Evolutionary conservation across 306 rosid species (phyloP), one percentile per base, ranked within the genome.

Genomic region (Purshia tridentata): DNA sequence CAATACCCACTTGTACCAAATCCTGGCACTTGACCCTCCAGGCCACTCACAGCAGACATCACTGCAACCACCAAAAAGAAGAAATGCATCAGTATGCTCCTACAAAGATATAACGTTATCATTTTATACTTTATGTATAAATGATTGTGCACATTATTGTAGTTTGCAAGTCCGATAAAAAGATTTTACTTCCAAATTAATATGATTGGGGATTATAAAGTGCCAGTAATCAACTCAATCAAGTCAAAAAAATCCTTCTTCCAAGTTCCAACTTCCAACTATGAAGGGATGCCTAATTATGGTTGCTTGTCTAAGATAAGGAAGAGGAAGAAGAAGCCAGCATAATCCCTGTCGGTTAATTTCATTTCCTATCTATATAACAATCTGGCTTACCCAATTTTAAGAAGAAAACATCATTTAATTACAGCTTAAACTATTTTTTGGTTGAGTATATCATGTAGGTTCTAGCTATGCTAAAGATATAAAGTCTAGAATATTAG

Each of bases 41-140:
- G 81, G 65, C 99, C 99, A 77, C 97, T 94, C 70, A 91, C 88
- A 62, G 99, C 95, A 69, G 99, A 89, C 89, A 86, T 84, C 88
- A 94, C 99, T 91, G 91, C 67, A 80, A 73, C 56, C 74, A 23
- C n/a, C 29, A 54, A 78, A 80, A 80, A 77, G 80, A 78, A 55
- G 45, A 37, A 41, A 18, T 8, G 16, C 63, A 65, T 60, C 47
- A 81, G 52, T 41, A 47, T 4, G 67, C 18, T 8, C 8, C 23
- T 59, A 18, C 12, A 29, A 14, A 64, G 64, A 53, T 65, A 72
- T 61, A 10, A 29, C 8, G 4, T 45, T 41, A 23, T 9, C 5
- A 48, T n/a, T 8, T 6, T 2, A 0, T 15, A 39, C 9, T 40
- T 23, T 20, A 54, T 19, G 11, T 42, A 66, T 42, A 78, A 73